Evolutionary conservation across 2,329 filamentous ascomycete species (phyloP).

Genomic region (Zymoseptoria brevis): DNA sequence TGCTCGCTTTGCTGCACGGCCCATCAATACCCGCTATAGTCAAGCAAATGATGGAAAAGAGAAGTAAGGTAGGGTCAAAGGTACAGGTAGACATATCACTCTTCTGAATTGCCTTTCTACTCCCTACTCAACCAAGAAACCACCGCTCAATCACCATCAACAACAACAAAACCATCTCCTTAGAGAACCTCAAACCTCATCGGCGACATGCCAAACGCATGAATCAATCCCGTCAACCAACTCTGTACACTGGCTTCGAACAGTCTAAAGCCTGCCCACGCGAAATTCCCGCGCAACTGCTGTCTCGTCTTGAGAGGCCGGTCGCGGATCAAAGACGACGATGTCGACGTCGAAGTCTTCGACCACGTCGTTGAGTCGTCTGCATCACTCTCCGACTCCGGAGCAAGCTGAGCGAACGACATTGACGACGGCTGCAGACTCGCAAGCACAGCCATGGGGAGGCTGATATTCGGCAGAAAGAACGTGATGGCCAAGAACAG

Average conservation of each 20-base stretch:
- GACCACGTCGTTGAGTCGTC: background rate
- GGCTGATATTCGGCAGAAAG: background rate
- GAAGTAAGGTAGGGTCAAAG: background rate
- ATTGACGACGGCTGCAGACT: background rate
- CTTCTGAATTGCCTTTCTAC: background rate
- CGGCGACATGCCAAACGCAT: constrained; percentile 1
- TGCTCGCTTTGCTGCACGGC: background rate
- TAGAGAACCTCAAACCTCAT: background rate
- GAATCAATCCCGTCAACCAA: constrained; percentile 8
- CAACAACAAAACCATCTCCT: background rate
- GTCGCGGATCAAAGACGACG: background rate
- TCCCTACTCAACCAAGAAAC: background rate
- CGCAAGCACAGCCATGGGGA: background rate
- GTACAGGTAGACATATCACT: background rate
- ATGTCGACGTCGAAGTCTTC: background rate
- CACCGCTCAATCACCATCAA: background rate
- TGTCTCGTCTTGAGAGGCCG: background rate
- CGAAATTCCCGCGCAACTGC: background rate
- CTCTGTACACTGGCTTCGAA: background rate
- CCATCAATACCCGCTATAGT: background rate
- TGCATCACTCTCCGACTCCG: background rate
- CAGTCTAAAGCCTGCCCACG: background rate
- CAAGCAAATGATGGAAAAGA: background rate
- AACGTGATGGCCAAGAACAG: background rate
- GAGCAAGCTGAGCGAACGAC: background rate